Conservation (phyloP, 768 basidiomycete species). For the Boletus subcaerulescens region DNA sequence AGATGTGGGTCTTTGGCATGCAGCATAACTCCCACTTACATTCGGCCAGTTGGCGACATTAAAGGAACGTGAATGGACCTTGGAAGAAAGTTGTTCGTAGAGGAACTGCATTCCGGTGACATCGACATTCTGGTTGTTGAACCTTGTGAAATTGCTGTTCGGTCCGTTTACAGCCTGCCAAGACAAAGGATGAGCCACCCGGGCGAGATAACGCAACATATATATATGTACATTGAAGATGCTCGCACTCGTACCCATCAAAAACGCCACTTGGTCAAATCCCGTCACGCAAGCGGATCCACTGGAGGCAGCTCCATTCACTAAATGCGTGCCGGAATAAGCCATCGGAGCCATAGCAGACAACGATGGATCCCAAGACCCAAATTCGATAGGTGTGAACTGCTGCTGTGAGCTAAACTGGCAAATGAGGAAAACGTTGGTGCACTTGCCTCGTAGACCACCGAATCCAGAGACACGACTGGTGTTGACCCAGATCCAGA, state of each 20-base stretch:
- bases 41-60: slow-evolving; percentile 73
- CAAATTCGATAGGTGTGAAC: slow-evolving; percentile 66
- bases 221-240: slow-evolving; percentile 53
- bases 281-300: slow-evolving; percentile 62
- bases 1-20: not conserved
- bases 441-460: slow-evolving; percentile 55
- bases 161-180: slow-evolving; percentile 50
- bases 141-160: slow-evolving; percentile 34
- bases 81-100: slow-evolving; percentile 43
- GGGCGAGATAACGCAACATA: not conserved
- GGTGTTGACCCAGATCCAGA: slow-evolving; percentile 43
- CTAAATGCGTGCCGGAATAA: slow-evolving; percentile 62
- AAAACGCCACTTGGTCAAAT: slow-evolving; percentile 72
- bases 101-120: slow-evolving; percentile 41
- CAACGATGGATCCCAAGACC: slow-evolving; percentile 69
- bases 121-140: slow-evolving; percentile 11
- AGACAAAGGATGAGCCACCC: not conserved
- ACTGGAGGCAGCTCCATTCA: slow-evolving; percentile 53
- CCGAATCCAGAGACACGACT: slow-evolving; percentile 37
- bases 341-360: slow-evolving; percentile 67
- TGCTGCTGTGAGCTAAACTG: slow-evolving; percentile 19
- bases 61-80: slow-evolving; percentile 48
- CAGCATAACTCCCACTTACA: slow-evolving; percentile 20
- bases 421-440: slow-evolving; percentile 9
- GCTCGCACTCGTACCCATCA: slow-evolving; percentile 74